Base-by-base conservation (phyloP, 495 filamentous ascomycete genomes). In the Cenococcum geophilum region DNA sequence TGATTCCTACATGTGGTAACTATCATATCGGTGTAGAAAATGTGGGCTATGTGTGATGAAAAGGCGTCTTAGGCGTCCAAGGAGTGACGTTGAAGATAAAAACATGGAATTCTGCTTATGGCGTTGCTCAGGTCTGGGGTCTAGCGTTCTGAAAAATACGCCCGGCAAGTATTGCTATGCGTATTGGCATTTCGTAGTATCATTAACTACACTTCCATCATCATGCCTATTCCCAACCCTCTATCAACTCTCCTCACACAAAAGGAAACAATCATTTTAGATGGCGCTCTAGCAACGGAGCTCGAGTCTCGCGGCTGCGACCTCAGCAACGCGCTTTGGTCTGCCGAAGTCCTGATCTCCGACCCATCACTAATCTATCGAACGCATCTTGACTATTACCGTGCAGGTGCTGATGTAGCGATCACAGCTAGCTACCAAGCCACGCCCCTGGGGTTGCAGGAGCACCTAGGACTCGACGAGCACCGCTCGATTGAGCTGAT, bases 381-480 rank as follows among this genome's bases (percentile, higher is more conserved):
- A 16, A 62, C 72, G 1, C 73, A 75, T 48, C 49, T 64, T 18
- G 63, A 64, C 54, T 73, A 71, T 60, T 75, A 56, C 56, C 57
- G 56, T 10, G 56, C 70, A 9, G 72, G 73, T 18, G 73, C 73
- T 43, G 57, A 69, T 35, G 59, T 75, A 34, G 72, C 68, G 1
- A 73, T 66, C 36, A 75, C 73, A n/a, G 60, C 70, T 0, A 70
- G 66, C 18, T 75, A 75, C 50, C 73, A 75, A 62, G 67, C 72
- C 9, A 70, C 68, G 18, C 49, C 60, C 4, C 64, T 42, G 18
- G 73, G 73, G 1, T 58, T 75, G 14, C 8, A 20, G 4, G 47
- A 71, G 12, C 63, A 72, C 36, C 58, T 68, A 12, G 36, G 53
- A 3, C 8, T 71, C 16, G 34, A 53, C 21, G 55, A 65, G 40